Conservation (phyloP, 306 rosid genomes). For the Begonia loranthoides region DNA sequence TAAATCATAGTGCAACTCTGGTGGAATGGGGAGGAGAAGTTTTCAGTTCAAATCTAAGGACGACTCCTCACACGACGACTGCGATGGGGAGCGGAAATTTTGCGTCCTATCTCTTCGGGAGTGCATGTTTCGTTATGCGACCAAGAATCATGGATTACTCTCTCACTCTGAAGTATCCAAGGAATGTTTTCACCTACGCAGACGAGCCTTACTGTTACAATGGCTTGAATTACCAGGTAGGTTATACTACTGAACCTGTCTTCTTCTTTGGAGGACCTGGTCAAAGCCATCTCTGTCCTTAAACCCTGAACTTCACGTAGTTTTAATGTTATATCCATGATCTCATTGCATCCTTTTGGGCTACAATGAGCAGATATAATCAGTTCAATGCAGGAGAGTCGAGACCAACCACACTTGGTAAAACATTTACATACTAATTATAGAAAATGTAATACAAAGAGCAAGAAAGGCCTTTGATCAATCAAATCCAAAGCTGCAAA, state of each 20-base stretch:
- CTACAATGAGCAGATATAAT: too few relatives aligned
- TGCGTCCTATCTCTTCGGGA: slow-evolving; percentile 1
- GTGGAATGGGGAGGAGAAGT: slow-evolving; percentile 79
- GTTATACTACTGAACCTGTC: slow-evolving; percentile 18
- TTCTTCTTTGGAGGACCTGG: slow-evolving; percentile 59
- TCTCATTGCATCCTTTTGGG: too few relatives aligned
- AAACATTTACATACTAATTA: slow-evolving; percentile 49
- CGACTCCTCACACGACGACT: slow-evolving; percentile 42
- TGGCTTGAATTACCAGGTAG: slow-evolving; percentile 2
- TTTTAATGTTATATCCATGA: too few relatives aligned
- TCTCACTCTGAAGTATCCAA: slow-evolving; percentile 27
- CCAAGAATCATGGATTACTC: slow-evolving; percentile 39
- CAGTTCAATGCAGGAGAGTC: too few relatives aligned
- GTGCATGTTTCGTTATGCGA: slow-evolving; percentile 26
- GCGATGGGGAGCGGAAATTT: slow-evolving; percentile 51
- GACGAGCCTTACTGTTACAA: slow-evolving; percentile 36
- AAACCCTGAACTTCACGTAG: too few relatives aligned
- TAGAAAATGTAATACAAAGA: slow-evolving; percentile 48
- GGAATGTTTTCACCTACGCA: not conserved
- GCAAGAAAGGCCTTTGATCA: too few relatives aligned
- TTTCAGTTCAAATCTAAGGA: slow-evolving; percentile 21
- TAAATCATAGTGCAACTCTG: slow-evolving; percentile 18
- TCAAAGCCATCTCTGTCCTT: slow-evolving; percentile 21
- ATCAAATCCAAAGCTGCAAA: too few relatives aligned
- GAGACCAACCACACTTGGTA: too few relatives aligned